Evolutionary conservation across 169 alveolate species (phyloP).

Genomic region (Miamiensis avidus): DNA sequence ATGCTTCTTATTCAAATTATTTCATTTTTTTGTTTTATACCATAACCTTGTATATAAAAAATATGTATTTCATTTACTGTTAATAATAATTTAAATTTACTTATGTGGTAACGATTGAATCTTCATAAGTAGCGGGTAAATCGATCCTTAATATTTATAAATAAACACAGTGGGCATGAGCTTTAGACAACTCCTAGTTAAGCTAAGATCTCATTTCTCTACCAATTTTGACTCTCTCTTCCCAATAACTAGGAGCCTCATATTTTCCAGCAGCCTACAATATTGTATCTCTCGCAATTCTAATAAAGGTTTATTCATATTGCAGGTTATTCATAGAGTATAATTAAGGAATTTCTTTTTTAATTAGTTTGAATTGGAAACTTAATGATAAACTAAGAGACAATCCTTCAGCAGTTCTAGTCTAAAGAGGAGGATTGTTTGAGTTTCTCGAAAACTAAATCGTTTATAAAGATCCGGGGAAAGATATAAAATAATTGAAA

Average conservation of each 20-base stretch:
- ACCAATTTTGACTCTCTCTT: conserved; percentile 34
- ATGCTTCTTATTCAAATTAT: conserved; percentile 42
- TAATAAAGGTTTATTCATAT: conserved; percentile 55
- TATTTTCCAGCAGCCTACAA: conserved; percentile 51
- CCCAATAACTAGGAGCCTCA: conserved; percentile 58
- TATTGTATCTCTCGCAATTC: conserved; percentile 58
- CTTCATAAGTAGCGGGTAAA: conserved; percentile 53
- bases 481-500: conserved; percentile 23
- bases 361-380: conserved; percentile 58
- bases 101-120: conserved; percentile 50
- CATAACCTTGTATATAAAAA: conserved; percentile 15
- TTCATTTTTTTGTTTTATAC: conserved; percentile 41
- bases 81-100: background rate
- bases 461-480: conserved; percentile 30
- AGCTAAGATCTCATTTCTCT: conserved; percentile 33
- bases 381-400: conserved; percentile 56
- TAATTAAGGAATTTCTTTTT: conserved; percentile 50
- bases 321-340: conserved; percentile 43
- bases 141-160: conserved; percentile 47
- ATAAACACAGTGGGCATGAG: conserved; percentile 50
- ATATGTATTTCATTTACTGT: background rate
- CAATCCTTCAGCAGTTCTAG: conserved; percentile 58
- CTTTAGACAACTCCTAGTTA: conserved; percentile 32
- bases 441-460: conserved; percentile 49
- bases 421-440: conserved; percentile 35